Percentiles rank a stretch among this genome's conserved stretches.
These are phyloP conservation scores for Pyricularia pennisetigena DNA, from an alignment of 2,329 filamentous ascomycete genomes.

Conservation along the genomic window DNA sequence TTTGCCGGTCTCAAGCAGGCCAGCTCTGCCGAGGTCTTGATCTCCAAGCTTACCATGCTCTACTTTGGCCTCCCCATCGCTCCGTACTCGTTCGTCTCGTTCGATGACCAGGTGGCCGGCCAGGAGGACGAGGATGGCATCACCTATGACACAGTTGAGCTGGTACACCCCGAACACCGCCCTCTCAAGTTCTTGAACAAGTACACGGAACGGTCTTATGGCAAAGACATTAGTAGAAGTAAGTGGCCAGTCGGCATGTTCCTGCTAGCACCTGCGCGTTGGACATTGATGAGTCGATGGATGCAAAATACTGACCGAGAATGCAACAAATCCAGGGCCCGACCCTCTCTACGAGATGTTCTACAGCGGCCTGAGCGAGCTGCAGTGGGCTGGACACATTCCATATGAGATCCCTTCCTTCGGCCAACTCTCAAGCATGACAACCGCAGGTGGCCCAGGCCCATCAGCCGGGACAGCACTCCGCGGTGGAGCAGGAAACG, in stretches of 20 bases:
- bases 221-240: constrained; percentile 4
- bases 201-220: constrained; percentile 8
- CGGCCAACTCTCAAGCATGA: not conserved
- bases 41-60: constrained; percentile 30
- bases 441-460: not conserved
- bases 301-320: not conserved
- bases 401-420: not conserved
- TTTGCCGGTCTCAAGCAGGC: not conserved
- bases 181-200: constrained; percentile 11
- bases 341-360: not conserved
- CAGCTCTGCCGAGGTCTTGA: not conserved
- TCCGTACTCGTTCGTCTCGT: constrained; percentile 22
- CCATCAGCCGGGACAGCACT: not conserved
- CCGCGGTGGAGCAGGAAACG: not conserved
- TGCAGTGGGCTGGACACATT: not conserved
- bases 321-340: not conserved
- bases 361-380: not conserved
- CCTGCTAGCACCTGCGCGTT: no score
- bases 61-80: constrained; percentile 36
- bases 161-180: constrained; percentile 11
- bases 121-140: constrained; percentile 7
- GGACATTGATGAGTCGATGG: no score
- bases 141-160: not conserved
- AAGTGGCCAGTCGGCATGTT: no score
- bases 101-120: constrained; percentile 6